Conservation (phyloP, 495 filamentous ascomycete genomes). For the Aspergillus asperescens region DNA sequence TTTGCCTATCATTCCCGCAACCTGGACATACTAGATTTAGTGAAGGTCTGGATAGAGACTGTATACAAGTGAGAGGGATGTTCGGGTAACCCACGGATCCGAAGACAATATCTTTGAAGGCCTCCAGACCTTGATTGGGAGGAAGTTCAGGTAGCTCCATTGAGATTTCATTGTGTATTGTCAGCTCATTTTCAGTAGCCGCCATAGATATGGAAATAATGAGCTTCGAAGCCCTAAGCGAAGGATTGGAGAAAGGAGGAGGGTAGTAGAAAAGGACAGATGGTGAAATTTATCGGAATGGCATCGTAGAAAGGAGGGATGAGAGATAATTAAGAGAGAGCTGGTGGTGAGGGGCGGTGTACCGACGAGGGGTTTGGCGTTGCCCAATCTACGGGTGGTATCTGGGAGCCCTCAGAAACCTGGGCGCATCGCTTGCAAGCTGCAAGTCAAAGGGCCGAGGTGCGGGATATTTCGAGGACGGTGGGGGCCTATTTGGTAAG, state of each 20-base stretch:
- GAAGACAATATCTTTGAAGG: slow-evolving; percentile 74
- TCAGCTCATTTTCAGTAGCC: slow-evolving; percentile 40
- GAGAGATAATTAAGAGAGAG: slow-evolving; percentile 21
- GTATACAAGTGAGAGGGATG: not conserved
- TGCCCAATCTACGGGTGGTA: slow-evolving; percentile 23
- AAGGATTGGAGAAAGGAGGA: slow-evolving; percentile 15
- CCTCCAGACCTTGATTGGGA: slow-evolving; percentile 56
- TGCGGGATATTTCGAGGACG: slow-evolving; percentile 10
- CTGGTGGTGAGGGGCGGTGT: slow-evolving; percentile 28
- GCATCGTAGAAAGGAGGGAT: slow-evolving; percentile 19
- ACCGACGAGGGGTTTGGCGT: slow-evolving; percentile 31
- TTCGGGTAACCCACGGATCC: slow-evolving; percentile 63
- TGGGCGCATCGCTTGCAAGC: slow-evolving; percentile 20
- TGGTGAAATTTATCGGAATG: slow-evolving; percentile 15
- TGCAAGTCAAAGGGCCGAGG: slow-evolving; percentile 13
- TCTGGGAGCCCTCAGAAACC: slow-evolving; percentile 8
- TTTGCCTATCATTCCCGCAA: slow-evolving; percentile 88
- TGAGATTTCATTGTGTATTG: slow-evolving; percentile 34
- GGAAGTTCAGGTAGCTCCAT: slow-evolving; percentile 41
- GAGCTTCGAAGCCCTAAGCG: slow-evolving; percentile 6
- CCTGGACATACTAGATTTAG: slow-evolving; percentile 37
- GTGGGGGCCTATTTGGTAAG: slow-evolving; percentile 11
- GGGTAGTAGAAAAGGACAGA: not conserved
- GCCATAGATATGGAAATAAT: slow-evolving; percentile 28
- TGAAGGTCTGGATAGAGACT: slow-evolving; percentile 1